Evolutionary conservation across 305 asterid genomes (phyloP), one percentile per base, ranked within the genome.

Genomic region (Andrographis paniculata): DNA sequence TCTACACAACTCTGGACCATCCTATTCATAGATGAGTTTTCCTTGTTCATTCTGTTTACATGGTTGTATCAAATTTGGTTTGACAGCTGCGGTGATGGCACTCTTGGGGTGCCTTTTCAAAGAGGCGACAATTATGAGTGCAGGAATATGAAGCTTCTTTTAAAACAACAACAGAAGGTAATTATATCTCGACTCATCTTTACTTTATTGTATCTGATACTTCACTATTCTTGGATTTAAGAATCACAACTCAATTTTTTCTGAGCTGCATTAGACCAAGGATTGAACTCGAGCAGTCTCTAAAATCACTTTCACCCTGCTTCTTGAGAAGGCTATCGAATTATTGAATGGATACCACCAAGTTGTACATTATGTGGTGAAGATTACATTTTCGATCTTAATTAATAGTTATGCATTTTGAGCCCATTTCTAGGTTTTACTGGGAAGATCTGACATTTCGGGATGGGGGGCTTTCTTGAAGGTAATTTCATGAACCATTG

Each of bases 401-500:
- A n/a, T n/a, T n/a, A n/a, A n/a, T n/a, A n/a, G n/a, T n/a, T 41
- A 57, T 45, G 37, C 52, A 21, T 42, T 39, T 58, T 50, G 28
- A 38, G 27, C 50, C 40, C 16, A 24, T 42, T 63, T 55, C 16
- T 59, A 87, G 97, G 93, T 92, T 66, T 76, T 84, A 65, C 78
- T 92, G 54, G 99, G 99, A 50, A 70, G 78, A 62, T 92, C 99
- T 50, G 86, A 78, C 48, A 67, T 87, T 17, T 79, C 95, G 67
- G 99, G 99, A 49, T 87, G 99, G 97, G 99, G 99, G 52, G 99
- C 95, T 56, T 92, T 92, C 83, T 64, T 92, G 76, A 87, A 92
- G 97, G 99, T 87, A 79, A 48, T 59, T 12, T 58, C 51, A n/a
- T 14, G 4, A 39, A 45, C 21, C 41, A 28, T 54, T 35, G 23